A percentile compares a stretch with the other conserved stretches of the same genome.
Evolutionary conservation across 768 basidiomycete species (phyloP).

Genomic region (Pleurotus ostreatus): DNA sequence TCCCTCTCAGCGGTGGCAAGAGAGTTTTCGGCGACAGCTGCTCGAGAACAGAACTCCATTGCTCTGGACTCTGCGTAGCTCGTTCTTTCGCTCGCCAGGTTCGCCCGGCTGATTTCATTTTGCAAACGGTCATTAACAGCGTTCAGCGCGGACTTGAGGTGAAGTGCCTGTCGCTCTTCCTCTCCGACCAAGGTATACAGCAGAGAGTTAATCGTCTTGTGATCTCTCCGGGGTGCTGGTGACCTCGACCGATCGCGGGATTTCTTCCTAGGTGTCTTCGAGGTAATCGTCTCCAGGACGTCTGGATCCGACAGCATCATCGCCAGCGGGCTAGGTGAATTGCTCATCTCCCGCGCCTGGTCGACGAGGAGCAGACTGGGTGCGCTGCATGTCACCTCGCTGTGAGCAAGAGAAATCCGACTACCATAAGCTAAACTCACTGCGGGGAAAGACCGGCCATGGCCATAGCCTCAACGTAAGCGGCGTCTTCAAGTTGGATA

Average conservation of each 20-base stretch:
- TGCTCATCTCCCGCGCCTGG: constrained; percentile 40
- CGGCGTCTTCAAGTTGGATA: not conserved
- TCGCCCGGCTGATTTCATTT: constrained; percentile 51
- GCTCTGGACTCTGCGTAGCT: constrained; percentile 47
- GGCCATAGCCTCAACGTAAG: not conserved
- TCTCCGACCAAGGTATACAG: constrained; percentile 40
- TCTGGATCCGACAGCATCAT: constrained; percentile 42
- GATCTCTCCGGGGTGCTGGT: constrained; percentile 27
- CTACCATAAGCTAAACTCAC: not conserved
- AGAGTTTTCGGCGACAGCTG: constrained; percentile 36
- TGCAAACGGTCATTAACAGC: constrained; percentile 51
- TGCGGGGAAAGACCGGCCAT: not conserved
- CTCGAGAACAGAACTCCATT: constrained; percentile 33
- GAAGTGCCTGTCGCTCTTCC: constrained; percentile 54
- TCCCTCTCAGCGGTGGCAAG: constrained; percentile 31
- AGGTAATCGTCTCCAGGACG: constrained; percentile 30
- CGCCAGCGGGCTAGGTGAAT: constrained; percentile 40
- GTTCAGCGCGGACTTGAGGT: constrained; percentile 50
- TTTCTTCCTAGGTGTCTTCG: constrained; percentile 24
- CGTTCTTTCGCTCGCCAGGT: constrained; percentile 46
- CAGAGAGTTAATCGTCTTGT: constrained; percentile 29
- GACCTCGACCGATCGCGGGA: constrained; percentile 33
- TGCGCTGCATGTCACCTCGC: not conserved
- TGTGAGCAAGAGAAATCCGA: not conserved
- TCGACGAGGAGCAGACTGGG: constrained; percentile 27